Evolutionary conservation across 805 yeast genomes (phyloP), one percentile per base, ranked within the genome.

Genomic region (Scheffersomyces lignosus): DNA sequence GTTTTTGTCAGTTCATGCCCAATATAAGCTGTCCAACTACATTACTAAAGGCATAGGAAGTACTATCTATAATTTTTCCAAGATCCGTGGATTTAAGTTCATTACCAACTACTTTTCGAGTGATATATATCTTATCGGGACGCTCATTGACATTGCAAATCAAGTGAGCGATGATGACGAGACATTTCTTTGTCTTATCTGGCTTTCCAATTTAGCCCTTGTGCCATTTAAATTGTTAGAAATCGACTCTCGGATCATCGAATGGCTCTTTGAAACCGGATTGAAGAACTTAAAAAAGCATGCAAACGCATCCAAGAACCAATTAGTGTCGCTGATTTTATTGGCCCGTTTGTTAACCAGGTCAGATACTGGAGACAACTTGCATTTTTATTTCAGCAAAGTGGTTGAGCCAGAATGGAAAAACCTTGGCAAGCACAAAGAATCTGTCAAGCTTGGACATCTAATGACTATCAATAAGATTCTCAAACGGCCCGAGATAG

Each of bases 161-260:
- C 15, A 26, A 3, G 28, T 40, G 9, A 34, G 32, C 5, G 39
- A 43, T 24, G 64, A 54, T 18, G 47, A 47, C 37, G 66, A 63
- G 34, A 36, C 41, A 1, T 65, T 62, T 39, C 31, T 81, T 8
- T 52, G 80, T 28, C 58, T 88, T 6, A 63, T 84, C 3, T 90
- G 96, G 96, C 67, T 87, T 7, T 73, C 83, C 0, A 77, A 82
- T 7, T 61, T 89, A 15, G 73, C 80, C 0, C 62, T 85, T n/a
- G 77, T 81, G 0, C 97, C 98, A 0, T 89, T 90, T 51, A 71
- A 77, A 2, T 62, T 90, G 17, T 59, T 56, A 1, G 44, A 60
- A 0, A 57, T 82, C 12, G 43, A 54, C 2, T 39, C 52, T 0
- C 38, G 58, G 0, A 55, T 75, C 5, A 49, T 73, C 4, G 44